Conservation (phyloP, 2,329 filamentous ascomycete genomes). For the Myriosclerotinia scirpicola region DNA sequence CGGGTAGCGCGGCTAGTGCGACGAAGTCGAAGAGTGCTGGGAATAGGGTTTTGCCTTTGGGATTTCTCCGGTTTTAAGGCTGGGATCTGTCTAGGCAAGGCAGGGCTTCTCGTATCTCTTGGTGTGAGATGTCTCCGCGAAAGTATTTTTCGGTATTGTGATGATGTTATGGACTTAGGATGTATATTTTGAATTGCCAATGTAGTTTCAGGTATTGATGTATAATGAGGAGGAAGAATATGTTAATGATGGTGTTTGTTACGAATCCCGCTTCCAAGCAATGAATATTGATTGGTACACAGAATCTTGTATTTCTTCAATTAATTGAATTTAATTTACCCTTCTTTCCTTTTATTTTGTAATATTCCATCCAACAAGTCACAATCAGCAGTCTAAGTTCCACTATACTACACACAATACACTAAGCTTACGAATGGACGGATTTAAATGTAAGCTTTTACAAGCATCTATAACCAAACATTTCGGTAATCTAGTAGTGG, state of each 20-base stretch:
- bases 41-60: conserved; percentile 7
- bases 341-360: background rate
- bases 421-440: background rate
- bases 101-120: background rate
- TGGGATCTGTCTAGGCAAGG: too few relatives aligned
- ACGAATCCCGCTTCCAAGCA: background rate
- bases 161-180: background rate
- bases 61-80: background rate
- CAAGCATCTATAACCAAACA: background rate
- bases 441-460: background rate
- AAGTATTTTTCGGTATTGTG: background rate
- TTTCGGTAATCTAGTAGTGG: background rate
- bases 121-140: background rate
- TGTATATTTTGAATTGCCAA: background rate
- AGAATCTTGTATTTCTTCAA: background rate
- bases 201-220: background rate
- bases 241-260: background rate
- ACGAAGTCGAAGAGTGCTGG: conserved; percentile 15
- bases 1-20: conserved; percentile 5
- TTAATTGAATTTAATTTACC: background rate
- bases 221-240: background rate
- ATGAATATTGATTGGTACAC: background rate
- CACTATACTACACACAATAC: background rate
- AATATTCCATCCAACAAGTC: background rate
- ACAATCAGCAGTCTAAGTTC: background rate